Evolutionary conservation across 306 rosid genomes (phyloP).

Genomic region (Leucaena leucocephala): DNA sequence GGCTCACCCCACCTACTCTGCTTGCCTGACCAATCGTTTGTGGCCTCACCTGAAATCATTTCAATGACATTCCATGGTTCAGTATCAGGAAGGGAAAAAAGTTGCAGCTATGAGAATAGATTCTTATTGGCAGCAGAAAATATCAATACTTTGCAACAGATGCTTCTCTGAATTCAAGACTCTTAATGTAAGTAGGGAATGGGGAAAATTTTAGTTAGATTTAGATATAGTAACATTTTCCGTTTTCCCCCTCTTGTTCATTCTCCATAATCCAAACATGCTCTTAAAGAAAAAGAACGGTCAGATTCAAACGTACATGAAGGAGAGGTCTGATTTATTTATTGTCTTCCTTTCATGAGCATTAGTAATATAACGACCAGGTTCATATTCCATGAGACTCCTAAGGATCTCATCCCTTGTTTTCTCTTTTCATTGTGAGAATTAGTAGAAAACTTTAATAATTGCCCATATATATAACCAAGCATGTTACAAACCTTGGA

Average conservation of each 20-base stretch:
- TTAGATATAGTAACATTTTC: neutral
- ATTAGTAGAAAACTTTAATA: slow-evolving; percentile 5
- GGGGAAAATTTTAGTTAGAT: neutral
- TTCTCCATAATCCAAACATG: neutral
- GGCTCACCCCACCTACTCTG: slow-evolving; percentile 98
- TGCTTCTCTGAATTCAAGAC: neutral
- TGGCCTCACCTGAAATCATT: slow-evolving; percentile 52
- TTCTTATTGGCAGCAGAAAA: neutral
- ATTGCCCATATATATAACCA: slow-evolving; percentile 18
- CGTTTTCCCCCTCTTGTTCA: neutral
- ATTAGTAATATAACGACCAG: neutral
- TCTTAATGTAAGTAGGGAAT: neutral
- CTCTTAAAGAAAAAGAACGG: neutral
- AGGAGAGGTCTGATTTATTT: neutral
- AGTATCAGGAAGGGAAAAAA: slow-evolving; percentile 12
- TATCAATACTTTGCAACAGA: slow-evolving; percentile 2
- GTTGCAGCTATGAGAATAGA: slow-evolving; percentile 6
- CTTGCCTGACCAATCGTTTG: slow-evolving; percentile 91
- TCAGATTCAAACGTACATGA: neutral
- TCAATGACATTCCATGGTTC: neutral
- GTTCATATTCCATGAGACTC: slow-evolving; percentile 11
- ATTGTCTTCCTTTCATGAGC: neutral
- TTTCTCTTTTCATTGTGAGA: neutral
- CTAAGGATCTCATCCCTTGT: neutral
- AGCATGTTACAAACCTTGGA: slow-evolving; percentile 66